Evolutionary conservation across 2,329 filamentous ascomycete species (phyloP).

Genomic region (Colletotrichum tropicale): DNA sequence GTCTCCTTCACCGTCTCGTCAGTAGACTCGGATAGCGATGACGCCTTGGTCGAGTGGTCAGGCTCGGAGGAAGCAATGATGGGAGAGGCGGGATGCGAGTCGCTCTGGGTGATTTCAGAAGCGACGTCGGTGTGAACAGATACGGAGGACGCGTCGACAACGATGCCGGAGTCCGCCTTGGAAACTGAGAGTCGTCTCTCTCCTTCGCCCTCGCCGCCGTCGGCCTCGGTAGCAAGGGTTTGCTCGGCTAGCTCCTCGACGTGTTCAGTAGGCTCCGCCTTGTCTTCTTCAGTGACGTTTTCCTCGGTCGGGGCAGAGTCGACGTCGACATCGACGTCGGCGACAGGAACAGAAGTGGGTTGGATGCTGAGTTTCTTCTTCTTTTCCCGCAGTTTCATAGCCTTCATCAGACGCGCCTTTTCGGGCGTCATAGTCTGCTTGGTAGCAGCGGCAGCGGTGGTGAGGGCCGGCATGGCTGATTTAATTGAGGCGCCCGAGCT

Average conservation of each 20-base stretch:
- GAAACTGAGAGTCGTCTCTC: constrained; percentile 41
- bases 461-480: constrained; percentile 34
- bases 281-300: not conserved
- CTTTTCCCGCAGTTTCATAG: constrained; percentile 86
- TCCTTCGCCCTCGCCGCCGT: constrained; percentile 25
- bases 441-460: constrained; percentile 42
- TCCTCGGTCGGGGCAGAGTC: constrained; percentile 22
- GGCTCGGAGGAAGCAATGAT: constrained; percentile 57
- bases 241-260: constrained; percentile 24
- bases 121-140: constrained; percentile 48
- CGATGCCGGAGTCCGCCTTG: constrained; percentile 61
- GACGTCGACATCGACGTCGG: constrained; percentile 27
- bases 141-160: constrained; percentile 49
- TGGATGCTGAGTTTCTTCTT: constrained; percentile 58
- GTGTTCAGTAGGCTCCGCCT: constrained; percentile 21
- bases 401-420: constrained; percentile 92
- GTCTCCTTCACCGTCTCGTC: constrained; percentile 58
- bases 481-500: constrained; percentile 51
- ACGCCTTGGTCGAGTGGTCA: constrained; percentile 66
- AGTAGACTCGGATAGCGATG: constrained; percentile 67
- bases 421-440: constrained; percentile 76
- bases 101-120: constrained; percentile 53
- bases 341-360: constrained; percentile 27
- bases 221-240: constrained; percentile 27
- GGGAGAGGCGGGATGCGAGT: constrained; percentile 65